These are phyloP conservation scores for Talaromyces trachyspermus DNA, from an alignment of 495 filamentous ascomycete genomes.

Conservation along the genomic window DNA sequence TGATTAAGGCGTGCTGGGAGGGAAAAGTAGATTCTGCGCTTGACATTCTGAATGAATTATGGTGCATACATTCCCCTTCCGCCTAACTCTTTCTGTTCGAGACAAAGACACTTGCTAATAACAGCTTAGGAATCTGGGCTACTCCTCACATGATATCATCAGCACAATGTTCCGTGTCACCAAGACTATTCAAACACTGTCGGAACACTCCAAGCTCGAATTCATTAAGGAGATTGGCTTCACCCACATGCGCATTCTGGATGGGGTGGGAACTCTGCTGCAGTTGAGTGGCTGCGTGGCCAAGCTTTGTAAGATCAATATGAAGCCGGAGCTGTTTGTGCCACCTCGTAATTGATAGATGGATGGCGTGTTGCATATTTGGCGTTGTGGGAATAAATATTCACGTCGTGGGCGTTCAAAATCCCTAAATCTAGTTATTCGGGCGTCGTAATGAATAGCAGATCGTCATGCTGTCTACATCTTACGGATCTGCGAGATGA, in stretches of 20 bases:
- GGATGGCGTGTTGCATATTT: constrained; percentile 3
- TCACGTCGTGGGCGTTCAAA: background rate
- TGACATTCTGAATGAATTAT: constrained; percentile 82
- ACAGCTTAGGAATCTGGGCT: constrained; percentile 62
- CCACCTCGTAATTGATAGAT: constrained; percentile 19
- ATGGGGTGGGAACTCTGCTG: constrained; percentile 90
- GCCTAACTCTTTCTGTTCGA: background rate
- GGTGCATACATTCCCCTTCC: constrained; percentile 38
- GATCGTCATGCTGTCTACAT: too few species aligned
- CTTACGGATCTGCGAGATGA: too few species aligned
- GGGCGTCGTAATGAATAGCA: too few species aligned
- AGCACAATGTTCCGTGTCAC: constrained; percentile 98
- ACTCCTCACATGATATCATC: constrained; percentile 95
- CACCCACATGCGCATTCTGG: constrained; percentile 96
- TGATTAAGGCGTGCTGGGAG: constrained; percentile 95
- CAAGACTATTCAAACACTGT: constrained; percentile 82
- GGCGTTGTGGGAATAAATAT: constrained; percentile 6
- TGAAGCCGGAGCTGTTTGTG: constrained; percentile 83
- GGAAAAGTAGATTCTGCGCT: constrained; percentile 81
- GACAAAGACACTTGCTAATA: background rate
- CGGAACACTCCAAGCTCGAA: constrained; percentile 88
- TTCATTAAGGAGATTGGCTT: constrained; percentile 99
- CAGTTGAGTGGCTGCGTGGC: constrained; percentile 90
- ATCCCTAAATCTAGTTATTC: too few species aligned
- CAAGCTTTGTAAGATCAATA: constrained; percentile 85